Percentiles rank a stretch among this genome's conserved stretches.
Conservation (phyloP, 1,284 basidiomycete genomes). For the Rhodotorula mucilaginosa region DNA sequence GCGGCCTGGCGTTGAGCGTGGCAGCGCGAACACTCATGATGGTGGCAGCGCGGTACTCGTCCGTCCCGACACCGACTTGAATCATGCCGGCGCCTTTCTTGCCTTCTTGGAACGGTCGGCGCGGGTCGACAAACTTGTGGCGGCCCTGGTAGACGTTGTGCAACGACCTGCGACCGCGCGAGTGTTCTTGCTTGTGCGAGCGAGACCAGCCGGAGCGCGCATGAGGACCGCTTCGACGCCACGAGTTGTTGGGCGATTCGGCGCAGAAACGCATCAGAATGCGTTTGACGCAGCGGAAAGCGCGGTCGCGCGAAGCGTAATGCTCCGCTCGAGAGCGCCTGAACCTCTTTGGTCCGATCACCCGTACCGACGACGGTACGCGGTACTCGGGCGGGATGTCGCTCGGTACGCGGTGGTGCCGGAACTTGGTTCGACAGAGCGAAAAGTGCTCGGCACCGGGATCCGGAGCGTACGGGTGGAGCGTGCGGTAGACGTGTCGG, state of each 20-base stretch:
- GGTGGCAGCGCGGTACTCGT: background rate
- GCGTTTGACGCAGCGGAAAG: background rate
- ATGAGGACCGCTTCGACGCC: background rate
- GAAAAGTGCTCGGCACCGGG: background rate
- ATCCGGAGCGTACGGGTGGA: background rate
- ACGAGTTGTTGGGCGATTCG: background rate
- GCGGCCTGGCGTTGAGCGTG: background rate
- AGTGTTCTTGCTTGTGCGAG: background rate
- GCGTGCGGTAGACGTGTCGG: background rate
- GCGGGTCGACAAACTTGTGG: background rate
- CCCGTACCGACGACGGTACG: background rate
- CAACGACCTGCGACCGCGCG: background rate
- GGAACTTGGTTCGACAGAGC: too few species aligned
- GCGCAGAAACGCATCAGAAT: background rate
- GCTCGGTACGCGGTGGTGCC: background rate
- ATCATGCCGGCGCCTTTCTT: background rate
- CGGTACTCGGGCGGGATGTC: background rate
- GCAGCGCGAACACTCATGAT: background rate
- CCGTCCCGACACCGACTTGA: slow-evolving; percentile 1
- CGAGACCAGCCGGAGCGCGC: background rate
- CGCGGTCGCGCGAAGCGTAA: background rate
- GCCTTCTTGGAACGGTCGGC: background rate
- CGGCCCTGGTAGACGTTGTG: background rate
- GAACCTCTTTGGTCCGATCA: background rate
- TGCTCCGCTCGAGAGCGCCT: background rate